These are phyloP conservation scores for Xylariaceae sp. DNA, from an alignment of 2,329 filamentous ascomycete genomes.

Conservation along the genomic window DNA sequence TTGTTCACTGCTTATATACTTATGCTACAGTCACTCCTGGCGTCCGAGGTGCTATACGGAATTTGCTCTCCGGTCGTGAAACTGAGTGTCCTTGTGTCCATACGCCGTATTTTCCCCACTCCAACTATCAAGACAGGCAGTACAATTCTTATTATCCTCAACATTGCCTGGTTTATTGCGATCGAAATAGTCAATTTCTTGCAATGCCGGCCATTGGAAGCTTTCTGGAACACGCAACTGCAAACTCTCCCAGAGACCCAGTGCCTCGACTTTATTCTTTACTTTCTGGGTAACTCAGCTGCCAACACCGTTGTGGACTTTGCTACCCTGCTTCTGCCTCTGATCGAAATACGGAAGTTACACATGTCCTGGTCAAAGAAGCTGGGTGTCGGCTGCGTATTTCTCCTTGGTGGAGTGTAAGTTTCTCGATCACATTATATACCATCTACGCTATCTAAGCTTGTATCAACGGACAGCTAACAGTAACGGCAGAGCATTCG, in stretches of 20 bases:
- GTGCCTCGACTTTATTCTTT: slow-evolving; percentile 11
- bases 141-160: slow-evolving; percentile 1
- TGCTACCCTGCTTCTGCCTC: slow-evolving; percentile 9
- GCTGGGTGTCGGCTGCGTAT: slow-evolving; percentile 3
- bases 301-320: slow-evolving; percentile 15
- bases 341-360: slow-evolving; percentile 7
- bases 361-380: slow-evolving; percentile 2
- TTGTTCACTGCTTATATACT: neutral
- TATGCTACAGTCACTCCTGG: slow-evolving; percentile 19
- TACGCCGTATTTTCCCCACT: slow-evolving; percentile 12
- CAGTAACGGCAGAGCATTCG: slow-evolving; percentile 5
- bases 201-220: slow-evolving; percentile 12
- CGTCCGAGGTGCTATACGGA: slow-evolving; percentile 12
- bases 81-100: slow-evolving; percentile 10
- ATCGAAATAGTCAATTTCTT: slow-evolving; percentile 8
- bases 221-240: slow-evolving; percentile 13
- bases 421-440: neutral
- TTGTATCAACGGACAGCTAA: too few species aligned
- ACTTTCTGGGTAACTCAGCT: slow-evolving; percentile 10
- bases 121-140: slow-evolving; percentile 3
- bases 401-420: slow-evolving; percentile 12
- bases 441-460: too few species aligned
- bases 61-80: slow-evolving; percentile 11
- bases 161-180: slow-evolving; percentile 10
- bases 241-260: slow-evolving; percentile 3